phyloP scores from a whole-genome alignment of 2,329 filamentous ascomycete species.

The Aureobasidium zeae region DNA sequence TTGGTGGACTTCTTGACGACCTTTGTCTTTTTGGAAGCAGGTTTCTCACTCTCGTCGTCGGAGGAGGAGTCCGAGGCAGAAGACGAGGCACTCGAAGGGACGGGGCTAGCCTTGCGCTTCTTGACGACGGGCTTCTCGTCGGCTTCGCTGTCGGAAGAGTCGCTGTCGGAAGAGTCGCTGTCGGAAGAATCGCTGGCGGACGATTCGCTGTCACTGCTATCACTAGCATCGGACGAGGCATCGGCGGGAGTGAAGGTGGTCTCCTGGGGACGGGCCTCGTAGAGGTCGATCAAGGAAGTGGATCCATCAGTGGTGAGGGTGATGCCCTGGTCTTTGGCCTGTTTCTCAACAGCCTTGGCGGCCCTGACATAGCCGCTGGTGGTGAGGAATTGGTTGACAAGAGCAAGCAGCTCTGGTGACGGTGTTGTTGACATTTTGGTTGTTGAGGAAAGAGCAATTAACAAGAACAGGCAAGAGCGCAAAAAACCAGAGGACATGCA shows the following conservation, averaged over 20 bases:
- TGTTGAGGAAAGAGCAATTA: neutral
- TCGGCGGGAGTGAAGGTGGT: slow-evolving; percentile 19
- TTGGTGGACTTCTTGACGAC: slow-evolving; percentile 17
- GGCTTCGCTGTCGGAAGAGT: neutral
- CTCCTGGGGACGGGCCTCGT: slow-evolving; percentile 21
- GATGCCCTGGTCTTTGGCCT: slow-evolving; percentile 26
- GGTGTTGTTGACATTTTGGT: slow-evolving; percentile 10
- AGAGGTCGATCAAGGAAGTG: slow-evolving; percentile 21
- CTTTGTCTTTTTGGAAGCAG: slow-evolving; percentile 26
- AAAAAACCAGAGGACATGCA: slow-evolving; percentile 10
- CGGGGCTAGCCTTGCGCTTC: slow-evolving; percentile 17
- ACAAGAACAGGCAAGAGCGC: neutral
- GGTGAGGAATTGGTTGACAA: slow-evolving; percentile 23
- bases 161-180: neutral
- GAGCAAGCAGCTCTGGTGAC: slow-evolving; percentile 15
- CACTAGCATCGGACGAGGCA: slow-evolving; percentile 16
- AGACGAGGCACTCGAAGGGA: slow-evolving; percentile 12
- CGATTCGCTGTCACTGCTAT: slow-evolving; percentile 14
- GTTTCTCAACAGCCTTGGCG: slow-evolving; percentile 24
- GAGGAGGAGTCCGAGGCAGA: neutral
- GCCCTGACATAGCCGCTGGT: slow-evolving; percentile 27
- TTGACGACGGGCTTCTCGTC: neutral
- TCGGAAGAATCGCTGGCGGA: slow-evolving; percentile 8
- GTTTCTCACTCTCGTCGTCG: slow-evolving; percentile 24
- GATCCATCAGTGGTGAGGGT: slow-evolving; percentile 20